Percentiles rank a stretch among this genome's conserved stretches.
phyloP scores from a whole-genome alignment of 2,329 filamentous ascomycete species.

The Sporothrix curviconia region DNA sequence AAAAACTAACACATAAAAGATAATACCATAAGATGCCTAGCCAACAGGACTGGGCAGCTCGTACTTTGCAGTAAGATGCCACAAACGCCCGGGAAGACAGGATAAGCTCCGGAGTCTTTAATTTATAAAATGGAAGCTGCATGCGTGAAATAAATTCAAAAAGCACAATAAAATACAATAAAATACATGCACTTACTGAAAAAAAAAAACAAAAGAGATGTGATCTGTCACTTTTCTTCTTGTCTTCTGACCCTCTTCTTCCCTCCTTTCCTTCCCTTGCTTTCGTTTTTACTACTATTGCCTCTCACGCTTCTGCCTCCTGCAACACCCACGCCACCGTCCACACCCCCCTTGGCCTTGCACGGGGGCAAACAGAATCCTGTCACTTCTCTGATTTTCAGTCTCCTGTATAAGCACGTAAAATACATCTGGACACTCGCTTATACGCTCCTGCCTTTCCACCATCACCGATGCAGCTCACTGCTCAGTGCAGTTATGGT shows the following conservation, averaged over 20 bases:
- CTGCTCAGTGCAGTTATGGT: neutral
- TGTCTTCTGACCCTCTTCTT: neutral
- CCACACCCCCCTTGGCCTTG: no score
- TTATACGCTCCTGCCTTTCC: neutral
- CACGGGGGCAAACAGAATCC: neutral
- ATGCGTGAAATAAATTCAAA: no score
- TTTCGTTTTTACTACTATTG: neutral
- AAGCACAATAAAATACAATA: no score
- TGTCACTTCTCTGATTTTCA: neutral
- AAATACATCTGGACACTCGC: neutral
- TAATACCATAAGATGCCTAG: no score
- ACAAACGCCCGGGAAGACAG: no score
- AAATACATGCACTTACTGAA: no score
- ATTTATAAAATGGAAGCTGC: no score
- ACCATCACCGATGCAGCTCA: neutral
- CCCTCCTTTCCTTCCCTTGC: neutral
- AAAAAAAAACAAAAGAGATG: neutral
- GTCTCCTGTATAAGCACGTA: neutral
- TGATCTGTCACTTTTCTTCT: constrained; percentile 8
- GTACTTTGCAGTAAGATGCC: no score
- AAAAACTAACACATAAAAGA: no score
- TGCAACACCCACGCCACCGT: no score
- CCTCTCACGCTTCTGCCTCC: neutral
- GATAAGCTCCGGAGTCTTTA: no score
- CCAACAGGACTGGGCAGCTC: no score